Evolutionary conservation across 257 asterid species (phyloP).

Genomic region (Nicotiana sylvestris): DNA sequence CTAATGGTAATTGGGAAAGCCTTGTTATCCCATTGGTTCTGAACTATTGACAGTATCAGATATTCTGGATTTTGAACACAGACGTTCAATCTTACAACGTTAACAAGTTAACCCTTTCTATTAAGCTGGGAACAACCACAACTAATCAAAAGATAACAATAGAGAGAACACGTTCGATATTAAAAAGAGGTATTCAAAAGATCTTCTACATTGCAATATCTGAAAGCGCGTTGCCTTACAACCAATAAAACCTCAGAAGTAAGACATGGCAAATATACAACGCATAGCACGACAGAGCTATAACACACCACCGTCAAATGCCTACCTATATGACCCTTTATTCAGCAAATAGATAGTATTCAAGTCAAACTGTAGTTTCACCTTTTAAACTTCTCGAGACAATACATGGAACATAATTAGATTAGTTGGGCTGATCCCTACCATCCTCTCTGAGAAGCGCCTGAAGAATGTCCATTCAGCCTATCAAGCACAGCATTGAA

Average conservation of each 20-base stretch:
- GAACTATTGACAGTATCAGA: background rate
- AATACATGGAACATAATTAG: background rate
- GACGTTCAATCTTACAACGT: no score
- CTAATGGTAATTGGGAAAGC: background rate
- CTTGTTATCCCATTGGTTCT: background rate
- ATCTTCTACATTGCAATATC: background rate
- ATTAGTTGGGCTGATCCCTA: slow-evolving; percentile 22
- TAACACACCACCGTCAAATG: background rate
- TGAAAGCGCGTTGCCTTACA: background rate
- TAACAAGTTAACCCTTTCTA: background rate
- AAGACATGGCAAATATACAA: slow-evolving; percentile 5
- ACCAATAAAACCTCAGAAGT: slow-evolving; percentile 6
- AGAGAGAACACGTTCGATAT: background rate
- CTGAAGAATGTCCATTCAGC: slow-evolving; percentile 74
- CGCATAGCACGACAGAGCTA: background rate
- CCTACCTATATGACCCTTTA: slow-evolving; percentile 9
- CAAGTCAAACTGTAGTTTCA: background rate
- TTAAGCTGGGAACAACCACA: background rate
- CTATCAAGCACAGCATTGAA: slow-evolving; percentile 75
- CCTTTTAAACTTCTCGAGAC: background rate
- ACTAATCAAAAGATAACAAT: background rate
- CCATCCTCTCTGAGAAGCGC: slow-evolving; percentile 86
- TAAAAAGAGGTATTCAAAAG: background rate
- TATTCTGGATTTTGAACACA: no score
- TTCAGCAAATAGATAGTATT: slow-evolving; percentile 1